Base-by-base conservation (phyloP, 371 early-diverging fungal genomes). In the Actinomucor elegans region DNA sequence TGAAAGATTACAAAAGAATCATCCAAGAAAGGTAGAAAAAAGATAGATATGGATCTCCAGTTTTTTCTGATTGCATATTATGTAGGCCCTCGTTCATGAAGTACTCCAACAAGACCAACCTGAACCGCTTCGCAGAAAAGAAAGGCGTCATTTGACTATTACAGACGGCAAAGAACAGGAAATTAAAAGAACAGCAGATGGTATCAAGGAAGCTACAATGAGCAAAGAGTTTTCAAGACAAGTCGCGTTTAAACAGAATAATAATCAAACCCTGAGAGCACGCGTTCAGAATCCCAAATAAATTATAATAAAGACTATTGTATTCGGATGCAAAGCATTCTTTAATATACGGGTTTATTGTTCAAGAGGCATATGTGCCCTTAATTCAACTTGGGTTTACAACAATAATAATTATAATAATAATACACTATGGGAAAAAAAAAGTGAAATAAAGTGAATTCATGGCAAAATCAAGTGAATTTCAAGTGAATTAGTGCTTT, bases 1-100 rank as follows among this genome's bases (percentile, higher is more conserved):
- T 78, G 52, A 76, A 77, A 46, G 92, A 90, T 67, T 96, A 92
- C 77, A 85, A 80, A 55, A 94, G 94, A 56, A 95, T 73, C 80
- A 32, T 18, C n/a, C 27, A 7, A 56, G 56, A 51, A 47, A 38
- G 42, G 57, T 58, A 52, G 71, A 12, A 8, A n/a, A n/a, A n/a
- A n/a, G n/a, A n/a, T 26, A n/a, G n/a, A 31, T 31, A n/a, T n/a
- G n/a, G n/a, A n/a, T n/a, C n/a, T n/a, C n/a, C n/a, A n/a, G n/a
- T n/a, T n/a, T n/a, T n/a, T n/a, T n/a, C n/a, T n/a, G n/a, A n/a
- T n/a, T n/a, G n/a, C n/a, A n/a, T n/a, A 6, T 24, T 15, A 12
- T 12, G 7, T n/a, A 51, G 18, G 4, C 31, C 11, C 37, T 34
- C 5, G 28, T 12, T 7, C 11, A 45, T 17, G 27, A 73, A 37